These are phyloP conservation scores for Fusarium domesticum DNA, from an alignment of 2,329 filamentous ascomycete species.

Conservation along the genomic window DNA sequence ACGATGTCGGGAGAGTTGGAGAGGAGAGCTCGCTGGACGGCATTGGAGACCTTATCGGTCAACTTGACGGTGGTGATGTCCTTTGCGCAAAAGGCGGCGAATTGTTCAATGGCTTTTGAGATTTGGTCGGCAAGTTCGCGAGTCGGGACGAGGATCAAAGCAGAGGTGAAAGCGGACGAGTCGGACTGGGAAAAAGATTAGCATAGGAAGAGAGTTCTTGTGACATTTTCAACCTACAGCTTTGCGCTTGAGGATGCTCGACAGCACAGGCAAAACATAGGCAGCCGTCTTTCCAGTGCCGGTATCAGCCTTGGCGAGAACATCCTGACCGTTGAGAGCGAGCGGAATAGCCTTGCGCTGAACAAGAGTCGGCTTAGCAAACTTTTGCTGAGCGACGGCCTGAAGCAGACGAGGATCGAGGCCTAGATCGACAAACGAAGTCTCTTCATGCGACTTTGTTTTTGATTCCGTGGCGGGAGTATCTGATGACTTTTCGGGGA, in stretches of 20 bases:
- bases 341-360: conserved; percentile 86
- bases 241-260: conserved; percentile 78
- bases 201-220: no score
- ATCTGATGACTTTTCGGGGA: conserved; percentile 29
- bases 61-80: conserved; percentile 81
- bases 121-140: conserved; percentile 93
- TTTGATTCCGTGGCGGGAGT: not conserved
- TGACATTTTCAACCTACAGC: conserved; percentile 48
- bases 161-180: conserved; percentile 57
- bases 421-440: conserved; percentile 70
- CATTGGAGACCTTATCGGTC: conserved; percentile 84
- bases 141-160: conserved; percentile 90
- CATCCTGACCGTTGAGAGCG: conserved; percentile 81
- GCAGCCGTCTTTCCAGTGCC: conserved; percentile 98
- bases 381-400: conserved; percentile 80
- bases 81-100: conserved; percentile 80
- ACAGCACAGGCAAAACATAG: conserved; percentile 85
- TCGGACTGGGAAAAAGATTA: conserved; percentile 41
- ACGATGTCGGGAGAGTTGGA: conserved; percentile 85
- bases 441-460: conserved; percentile 32
- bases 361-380: conserved; percentile 81
- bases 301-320: conserved; percentile 88
- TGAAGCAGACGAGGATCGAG: conserved; percentile 85
- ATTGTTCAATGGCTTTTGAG: conserved; percentile 69
- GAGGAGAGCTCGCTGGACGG: conserved; percentile 82